Conservation (phyloP, 257 asterid genomes). For the Gynochthodes officinalis region DNA sequence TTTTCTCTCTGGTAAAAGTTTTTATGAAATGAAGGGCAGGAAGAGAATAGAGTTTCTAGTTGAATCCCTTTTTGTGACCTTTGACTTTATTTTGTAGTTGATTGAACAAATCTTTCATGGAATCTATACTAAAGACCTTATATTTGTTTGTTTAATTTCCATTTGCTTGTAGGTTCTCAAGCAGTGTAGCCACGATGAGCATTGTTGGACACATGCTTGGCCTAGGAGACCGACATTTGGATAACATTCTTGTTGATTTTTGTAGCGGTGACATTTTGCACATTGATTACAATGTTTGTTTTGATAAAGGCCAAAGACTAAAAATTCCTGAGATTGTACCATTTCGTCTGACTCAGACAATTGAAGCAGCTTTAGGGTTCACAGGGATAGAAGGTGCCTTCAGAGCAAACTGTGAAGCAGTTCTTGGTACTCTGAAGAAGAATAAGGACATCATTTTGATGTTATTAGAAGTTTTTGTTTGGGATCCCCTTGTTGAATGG, state of each 20-base stretch:
- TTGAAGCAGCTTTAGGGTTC: conserved; percentile 92
- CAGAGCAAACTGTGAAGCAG: conserved; percentile 91
- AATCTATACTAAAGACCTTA: not conserved
- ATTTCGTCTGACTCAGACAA: conserved; percentile 95
- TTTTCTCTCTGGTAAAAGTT: too few species aligned
- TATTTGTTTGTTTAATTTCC: conserved; percentile 28
- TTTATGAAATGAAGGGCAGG: not conserved
- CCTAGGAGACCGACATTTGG: conserved; percentile 98
- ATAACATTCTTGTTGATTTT: conserved; percentile 91
- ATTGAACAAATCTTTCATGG: not conserved
- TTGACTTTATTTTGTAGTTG: not conserved
- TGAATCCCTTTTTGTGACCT: not conserved
- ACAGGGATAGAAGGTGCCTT: conserved; percentile 96
- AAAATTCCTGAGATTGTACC: conserved; percentile 99
- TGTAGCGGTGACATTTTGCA: conserved; percentile 90
- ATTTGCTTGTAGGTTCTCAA: conserved; percentile 73
- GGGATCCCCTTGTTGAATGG: conserved; percentile 99
- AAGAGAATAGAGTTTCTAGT: not conserved
- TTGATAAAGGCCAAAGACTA: conserved; percentile 94
- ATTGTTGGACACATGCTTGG: conserved; percentile 93
- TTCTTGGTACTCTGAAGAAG: conserved; percentile 81
- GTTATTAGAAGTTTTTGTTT: conserved; percentile 88
- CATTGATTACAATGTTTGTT: conserved; percentile 97
- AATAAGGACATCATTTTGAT: conserved; percentile 91
- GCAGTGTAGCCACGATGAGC: conserved; percentile 96